Percentiles rank a stretch among this genome's conserved stretches.
Conservation (phyloP, 768 basidiomycete species). For the Hirschioporus abietinus region DNA sequence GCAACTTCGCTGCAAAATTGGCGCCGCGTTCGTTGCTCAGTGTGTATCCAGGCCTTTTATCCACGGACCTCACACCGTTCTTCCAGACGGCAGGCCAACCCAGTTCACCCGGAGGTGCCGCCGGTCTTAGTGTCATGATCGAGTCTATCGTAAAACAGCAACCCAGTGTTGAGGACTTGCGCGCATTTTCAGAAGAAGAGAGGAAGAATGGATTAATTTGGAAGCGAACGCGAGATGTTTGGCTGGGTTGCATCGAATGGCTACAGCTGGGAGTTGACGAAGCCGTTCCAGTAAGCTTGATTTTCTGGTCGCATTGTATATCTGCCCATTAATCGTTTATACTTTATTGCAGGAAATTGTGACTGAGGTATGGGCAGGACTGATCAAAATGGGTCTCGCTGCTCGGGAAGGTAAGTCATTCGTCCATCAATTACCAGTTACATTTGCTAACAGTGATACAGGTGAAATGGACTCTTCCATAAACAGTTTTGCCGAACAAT, state of each 20-base stretch:
- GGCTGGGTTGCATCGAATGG: constrained; percentile 41
- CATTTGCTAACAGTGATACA: not conserved
- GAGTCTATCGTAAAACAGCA: not conserved
- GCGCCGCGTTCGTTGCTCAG: constrained; percentile 52
- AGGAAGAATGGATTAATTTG: constrained; percentile 49
- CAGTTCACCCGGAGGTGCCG: not conserved
- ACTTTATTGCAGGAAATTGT: constrained; percentile 35
- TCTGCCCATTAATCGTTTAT: constrained; percentile 6
- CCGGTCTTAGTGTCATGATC: not conserved
- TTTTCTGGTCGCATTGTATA: not conserved
- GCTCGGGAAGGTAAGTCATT: constrained; percentile 38
- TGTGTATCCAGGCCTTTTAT: constrained; percentile 49
- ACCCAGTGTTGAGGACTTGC: constrained; percentile 47
- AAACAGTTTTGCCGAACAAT: constrained; percentile 32
- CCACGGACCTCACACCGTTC: constrained; percentile 39
- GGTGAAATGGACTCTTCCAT: not conserved
- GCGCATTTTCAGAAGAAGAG: constrained; percentile 54
- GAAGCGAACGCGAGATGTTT: constrained; percentile 44
- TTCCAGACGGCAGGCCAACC: not conserved
- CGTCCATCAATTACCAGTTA: not conserved
- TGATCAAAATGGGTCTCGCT: constrained; percentile 46
- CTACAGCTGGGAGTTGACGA: constrained; percentile 42
- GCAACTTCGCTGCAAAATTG: constrained; percentile 19
- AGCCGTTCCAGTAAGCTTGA: constrained; percentile 43
- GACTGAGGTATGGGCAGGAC: constrained; percentile 49